Evolutionary conservation across 2,329 filamentous ascomycete genomes (phyloP).

Genomic region (Ophiocordyceps sinensis): DNA sequence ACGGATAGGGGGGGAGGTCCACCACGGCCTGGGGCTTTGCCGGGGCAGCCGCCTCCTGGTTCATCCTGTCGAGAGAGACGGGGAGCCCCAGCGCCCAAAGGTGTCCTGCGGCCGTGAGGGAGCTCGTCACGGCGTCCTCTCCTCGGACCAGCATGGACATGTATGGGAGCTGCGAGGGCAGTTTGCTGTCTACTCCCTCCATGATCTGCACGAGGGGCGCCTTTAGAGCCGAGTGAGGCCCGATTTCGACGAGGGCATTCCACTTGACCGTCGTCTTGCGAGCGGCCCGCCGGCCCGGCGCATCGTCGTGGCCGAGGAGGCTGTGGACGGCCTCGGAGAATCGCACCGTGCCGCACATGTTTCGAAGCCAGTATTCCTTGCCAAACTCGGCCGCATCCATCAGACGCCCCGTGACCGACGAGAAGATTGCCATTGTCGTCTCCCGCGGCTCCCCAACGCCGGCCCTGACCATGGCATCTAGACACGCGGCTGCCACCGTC

Average conservation of each 20-base stretch:
- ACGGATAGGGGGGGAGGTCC: constrained; percentile 20
- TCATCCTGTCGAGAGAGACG: background rate
- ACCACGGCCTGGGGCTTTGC: constrained; percentile 8
- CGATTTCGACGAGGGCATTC: constrained; percentile 14
- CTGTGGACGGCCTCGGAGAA: background rate
- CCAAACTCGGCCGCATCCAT: background rate
- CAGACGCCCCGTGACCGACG: background rate
- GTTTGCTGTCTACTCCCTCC: background rate
- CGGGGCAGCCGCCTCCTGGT: background rate
- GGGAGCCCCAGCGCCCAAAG: background rate
- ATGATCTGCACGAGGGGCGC: constrained; percentile 9
- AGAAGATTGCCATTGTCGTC: constrained; percentile 1
- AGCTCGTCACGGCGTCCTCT: background rate
- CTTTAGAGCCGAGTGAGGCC: constrained; percentile 11
- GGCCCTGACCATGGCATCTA: constrained; percentile 9
- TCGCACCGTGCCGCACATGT: background rate
- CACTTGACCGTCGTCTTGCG: constrained; percentile 3
- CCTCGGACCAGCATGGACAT: background rate
- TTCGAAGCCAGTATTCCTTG: background rate
- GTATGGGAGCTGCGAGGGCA: constrained; percentile 2
- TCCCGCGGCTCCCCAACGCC: background rate
- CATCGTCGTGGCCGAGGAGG: background rate
- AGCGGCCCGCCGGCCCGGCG: background rate
- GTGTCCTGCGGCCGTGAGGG: background rate
- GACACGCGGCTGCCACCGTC: constrained; percentile 23